Evolutionary conservation across 2,329 filamentous ascomycete genomes (phyloP), one percentile per base, ranked within the genome.

Genomic region (Pleurostoma richardsiae): DNA sequence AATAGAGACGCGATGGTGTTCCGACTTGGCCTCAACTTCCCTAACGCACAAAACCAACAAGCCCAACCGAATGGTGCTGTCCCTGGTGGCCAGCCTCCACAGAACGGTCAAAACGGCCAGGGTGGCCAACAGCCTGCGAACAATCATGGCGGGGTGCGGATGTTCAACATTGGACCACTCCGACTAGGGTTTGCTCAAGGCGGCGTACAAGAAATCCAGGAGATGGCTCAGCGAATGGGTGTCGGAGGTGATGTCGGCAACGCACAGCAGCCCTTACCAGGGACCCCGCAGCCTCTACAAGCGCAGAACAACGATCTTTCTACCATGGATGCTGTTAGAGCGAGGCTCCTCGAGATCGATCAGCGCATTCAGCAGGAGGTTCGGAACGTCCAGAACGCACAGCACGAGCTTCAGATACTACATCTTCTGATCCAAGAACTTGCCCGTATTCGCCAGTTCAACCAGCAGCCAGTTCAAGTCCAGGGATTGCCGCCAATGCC

Each of bases 181-280:
- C 74, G 87, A 29, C 70, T 94, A 27, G 88, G 85, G 0, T 88
- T 92, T 56, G 88, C 85, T n/a, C 83, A 88, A 71, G 86, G 65
- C 63, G 84, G 66, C 64, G 72, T 61, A 4, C 70, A 76, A 26
- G 80, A 88, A 48, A 75, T 88, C 31, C 77, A 82, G 46, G 83
- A 88, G 52, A 70, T 89, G 54, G 83, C 80, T 4, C 80, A 84
- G 49, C 80, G 80, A 50, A 72, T 88, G 54, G 80, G 79, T 29
- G 57, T 73, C 26, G 70, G 68, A 4, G 62, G 59, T 3, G 60
- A 65, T 33, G 62, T 49, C 33, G 55, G 46, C 11, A 60, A 62
- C 40, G 50, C 40, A 26, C 44, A 44, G 11, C 52, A 36, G 6
- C 41, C 49, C 33, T 19, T 19, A 19, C 50, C 54, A n/a, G 31